Conservation (phyloP, 768 basidiomycete species). For the Mycena maculata region DNA sequence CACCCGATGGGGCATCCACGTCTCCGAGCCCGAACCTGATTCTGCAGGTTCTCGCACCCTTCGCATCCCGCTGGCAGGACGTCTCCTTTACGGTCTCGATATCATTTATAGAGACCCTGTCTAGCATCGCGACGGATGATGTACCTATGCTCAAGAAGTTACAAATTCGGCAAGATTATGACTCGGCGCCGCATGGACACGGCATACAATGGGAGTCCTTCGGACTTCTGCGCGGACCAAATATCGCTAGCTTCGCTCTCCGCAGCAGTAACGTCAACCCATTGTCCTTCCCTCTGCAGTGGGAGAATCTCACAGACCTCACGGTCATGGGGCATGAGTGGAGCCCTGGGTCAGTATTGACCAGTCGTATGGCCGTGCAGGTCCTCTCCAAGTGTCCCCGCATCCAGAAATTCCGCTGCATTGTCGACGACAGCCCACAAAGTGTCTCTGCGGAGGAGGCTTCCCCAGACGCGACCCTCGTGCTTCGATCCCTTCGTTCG, state of each 20-base stretch:
- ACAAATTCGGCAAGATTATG: background rate
- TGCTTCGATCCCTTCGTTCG: background rate
- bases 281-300: background rate
- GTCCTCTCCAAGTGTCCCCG: background rate
- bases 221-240: background rate
- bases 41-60: background rate
- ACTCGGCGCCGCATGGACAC: too few relatives aligned
- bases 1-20: background rate
- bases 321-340: background rate
- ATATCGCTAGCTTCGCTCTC: background rate
- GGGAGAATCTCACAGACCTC: background rate
- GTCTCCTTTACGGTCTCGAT: background rate
- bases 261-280: background rate
- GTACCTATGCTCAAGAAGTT: background rate
- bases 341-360: too few relatives aligned
- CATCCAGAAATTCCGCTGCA: background rate
- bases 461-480: background rate
- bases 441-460: background rate
- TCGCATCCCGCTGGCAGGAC: constrained; percentile 13
- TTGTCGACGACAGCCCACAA: background rate
- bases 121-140: background rate
- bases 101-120: background rate
- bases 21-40: background rate
- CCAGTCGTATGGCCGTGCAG: background rate
- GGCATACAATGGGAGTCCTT: background rate